Evolutionary conservation across 148 eudicot genomes (phyloP).

Genomic region (Salicornia ramosissima): DNA sequence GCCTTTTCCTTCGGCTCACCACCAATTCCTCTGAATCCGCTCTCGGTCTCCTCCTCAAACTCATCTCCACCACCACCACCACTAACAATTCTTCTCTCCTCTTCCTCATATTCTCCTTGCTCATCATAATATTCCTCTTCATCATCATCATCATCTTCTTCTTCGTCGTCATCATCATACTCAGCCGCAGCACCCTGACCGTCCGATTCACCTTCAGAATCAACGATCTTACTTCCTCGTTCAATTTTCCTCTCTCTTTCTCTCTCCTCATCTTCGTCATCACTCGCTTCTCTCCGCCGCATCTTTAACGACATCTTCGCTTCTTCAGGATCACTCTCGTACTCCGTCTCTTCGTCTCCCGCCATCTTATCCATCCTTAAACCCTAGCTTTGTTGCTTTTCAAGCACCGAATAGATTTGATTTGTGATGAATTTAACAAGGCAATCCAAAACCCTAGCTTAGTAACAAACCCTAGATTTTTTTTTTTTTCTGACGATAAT

Average conservation of each 20-base stretch:
- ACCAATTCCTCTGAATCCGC: conserved; percentile 2
- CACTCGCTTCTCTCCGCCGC: conserved; percentile 80
- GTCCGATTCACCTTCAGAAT: conserved; percentile 59
- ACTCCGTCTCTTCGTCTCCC: conserved; percentile 49
- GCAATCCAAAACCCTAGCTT: conserved; percentile 13
- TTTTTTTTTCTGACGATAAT: background rate
- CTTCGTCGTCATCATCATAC: conserved; percentile 49
- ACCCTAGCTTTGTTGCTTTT: conserved; percentile 16
- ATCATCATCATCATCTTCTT: conserved; percentile 33
- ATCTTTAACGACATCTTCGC: conserved; percentile 58
- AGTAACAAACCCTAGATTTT: conserved; percentile 1
- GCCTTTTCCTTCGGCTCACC: conserved; percentile 10
- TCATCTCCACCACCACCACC: conserved; percentile 18
- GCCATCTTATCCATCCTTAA: conserved; percentile 11
- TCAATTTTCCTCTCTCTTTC: conserved; percentile 26
- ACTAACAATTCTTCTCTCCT: conserved; percentile 21
- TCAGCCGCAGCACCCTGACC: conserved; percentile 71
- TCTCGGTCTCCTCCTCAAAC: conserved; percentile 8
- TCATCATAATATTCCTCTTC: conserved; percentile 31
- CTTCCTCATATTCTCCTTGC: conserved; percentile 30
- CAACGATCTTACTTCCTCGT: conserved; percentile 29
- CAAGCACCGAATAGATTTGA: background rate
- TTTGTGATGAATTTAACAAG: background rate
- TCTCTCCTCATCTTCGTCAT: conserved; percentile 62
- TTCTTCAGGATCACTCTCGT: conserved; percentile 95